phyloP scores from a whole-genome alignment of 2,329 filamentous ascomycete species.

The Thelonectria blattea region DNA sequence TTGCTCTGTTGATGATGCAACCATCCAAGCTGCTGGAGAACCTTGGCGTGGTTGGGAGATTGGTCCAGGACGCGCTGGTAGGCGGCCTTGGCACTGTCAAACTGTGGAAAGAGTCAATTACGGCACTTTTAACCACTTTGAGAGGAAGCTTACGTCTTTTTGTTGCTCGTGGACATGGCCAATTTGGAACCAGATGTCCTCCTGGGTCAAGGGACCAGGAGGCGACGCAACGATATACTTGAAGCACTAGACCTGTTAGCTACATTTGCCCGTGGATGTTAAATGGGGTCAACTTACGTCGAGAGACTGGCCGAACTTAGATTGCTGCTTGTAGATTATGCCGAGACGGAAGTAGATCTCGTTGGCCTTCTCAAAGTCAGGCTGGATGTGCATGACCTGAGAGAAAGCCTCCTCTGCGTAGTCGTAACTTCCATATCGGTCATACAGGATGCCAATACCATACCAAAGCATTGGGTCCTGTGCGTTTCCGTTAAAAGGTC shows the following conservation, averaged over 20 bases:
- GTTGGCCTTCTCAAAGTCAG: slow-evolving; percentile 97
- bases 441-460: slow-evolving; percentile 96
- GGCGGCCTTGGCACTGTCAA: slow-evolving; percentile 88
- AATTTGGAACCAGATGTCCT: slow-evolving; percentile 99
- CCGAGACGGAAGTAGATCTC: slow-evolving; percentile 98
- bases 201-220: slow-evolving; percentile 89
- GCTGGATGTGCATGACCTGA: slow-evolving; percentile 98
- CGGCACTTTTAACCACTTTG: slow-evolving; percentile 18
- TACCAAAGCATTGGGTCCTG: slow-evolving; percentile 98
- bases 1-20: slow-evolving; percentile 95
- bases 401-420: slow-evolving; percentile 98
- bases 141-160: slow-evolving; percentile 80
- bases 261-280: not conserved
- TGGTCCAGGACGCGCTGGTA: slow-evolving; percentile 93
- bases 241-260: slow-evolving; percentile 73
- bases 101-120: slow-evolving; percentile 63
- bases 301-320: slow-evolving; percentile 89
- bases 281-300: slow-evolving; percentile 65
- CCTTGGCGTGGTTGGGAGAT: slow-evolving; percentile 96
- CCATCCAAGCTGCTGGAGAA: slow-evolving; percentile 97
- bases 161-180: slow-evolving; percentile 98
- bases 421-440: slow-evolving; percentile 93
- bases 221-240: slow-evolving; percentile 96
- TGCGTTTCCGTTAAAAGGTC: slow-evolving; percentile 18
- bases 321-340: slow-evolving; percentile 99